These are phyloP conservation scores for Kodamaea derodonti DNA, from an alignment of 1,139 yeast genomes.

Conservation along the genomic window DNA sequence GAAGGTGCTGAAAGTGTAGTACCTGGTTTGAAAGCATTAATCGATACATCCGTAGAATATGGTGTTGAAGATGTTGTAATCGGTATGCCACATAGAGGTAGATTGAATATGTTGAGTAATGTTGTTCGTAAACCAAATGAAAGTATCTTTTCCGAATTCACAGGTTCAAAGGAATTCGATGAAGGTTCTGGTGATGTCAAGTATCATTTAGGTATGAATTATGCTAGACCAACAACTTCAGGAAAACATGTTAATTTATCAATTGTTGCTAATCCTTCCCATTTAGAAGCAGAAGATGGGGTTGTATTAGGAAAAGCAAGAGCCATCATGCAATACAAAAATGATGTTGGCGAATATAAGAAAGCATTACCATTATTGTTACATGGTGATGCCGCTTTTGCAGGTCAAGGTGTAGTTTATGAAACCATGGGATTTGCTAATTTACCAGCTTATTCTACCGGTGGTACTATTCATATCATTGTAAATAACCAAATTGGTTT, in stretches of 20 bases:
- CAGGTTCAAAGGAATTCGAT: conserved; percentile 81
- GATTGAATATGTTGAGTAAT: conserved; percentile 94
- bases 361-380: conserved; percentile 90
- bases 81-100: conserved; percentile 99
- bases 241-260: conserved; percentile 96
- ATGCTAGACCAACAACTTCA: conserved; percentile 96
- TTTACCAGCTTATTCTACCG: conserved; percentile 93
- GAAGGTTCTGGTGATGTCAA: conserved; percentile 99
- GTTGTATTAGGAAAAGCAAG: conserved; percentile 97
- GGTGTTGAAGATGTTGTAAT: conserved; percentile 96
- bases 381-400: conserved; percentile 99
- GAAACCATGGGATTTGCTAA: conserved; percentile 95
- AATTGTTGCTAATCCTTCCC: conserved; percentile 97
- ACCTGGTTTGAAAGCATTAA: conserved; percentile 95
- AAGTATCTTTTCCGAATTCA: conserved; percentile 92
- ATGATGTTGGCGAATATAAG: conserved; percentile 74
- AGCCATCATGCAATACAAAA: conserved; percentile 90
- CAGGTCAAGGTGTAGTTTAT: conserved; percentile 98
- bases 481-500: conserved; percentile 98
- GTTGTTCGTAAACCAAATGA: conserved; percentile 98
- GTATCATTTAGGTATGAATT: conserved; percentile 99
- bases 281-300: conserved; percentile 98
- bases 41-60: conserved; percentile 86
- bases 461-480: conserved; percentile 96
- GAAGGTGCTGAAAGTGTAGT: conserved; percentile 98